These are phyloP conservation scores for Orbilia oligospora DNA, from an alignment of 2,329 filamentous ascomycete genomes.

Conservation along the genomic window DNA sequence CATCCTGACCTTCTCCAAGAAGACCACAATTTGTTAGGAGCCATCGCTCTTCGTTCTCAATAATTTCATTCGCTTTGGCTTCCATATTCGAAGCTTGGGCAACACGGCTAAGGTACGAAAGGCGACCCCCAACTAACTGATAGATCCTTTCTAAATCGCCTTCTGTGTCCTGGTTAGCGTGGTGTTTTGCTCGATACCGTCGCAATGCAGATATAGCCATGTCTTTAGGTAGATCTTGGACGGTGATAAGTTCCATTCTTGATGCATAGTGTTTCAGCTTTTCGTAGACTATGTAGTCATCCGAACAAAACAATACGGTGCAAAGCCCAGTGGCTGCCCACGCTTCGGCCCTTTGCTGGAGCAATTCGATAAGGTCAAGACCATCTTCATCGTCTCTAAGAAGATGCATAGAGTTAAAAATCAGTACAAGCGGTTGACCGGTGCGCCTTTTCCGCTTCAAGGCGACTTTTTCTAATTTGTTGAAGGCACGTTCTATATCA, in stretches of 20 bases:
- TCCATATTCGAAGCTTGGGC: slow-evolving; percentile 89
- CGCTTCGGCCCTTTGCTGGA: slow-evolving; percentile 94
- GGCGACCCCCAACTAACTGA: slow-evolving; percentile 84
- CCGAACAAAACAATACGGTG: slow-evolving; percentile 93
- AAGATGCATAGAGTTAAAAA: slow-evolving; percentile 94
- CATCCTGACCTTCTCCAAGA: slow-evolving; percentile 83
- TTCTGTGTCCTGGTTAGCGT: slow-evolving; percentile 73
- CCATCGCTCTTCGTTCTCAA: slow-evolving; percentile 81
- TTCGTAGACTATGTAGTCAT: slow-evolving; percentile 94
- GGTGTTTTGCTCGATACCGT: slow-evolving; percentile 86
- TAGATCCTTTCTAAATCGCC: slow-evolving; percentile 82
- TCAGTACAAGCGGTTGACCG: slow-evolving; percentile 82
- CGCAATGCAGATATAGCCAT: slow-evolving; percentile 82
- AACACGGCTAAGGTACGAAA: slow-evolving; percentile 89
- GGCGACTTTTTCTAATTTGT: slow-evolving; percentile 97
- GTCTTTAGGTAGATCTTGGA: slow-evolving; percentile 83
- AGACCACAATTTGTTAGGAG: slow-evolving; percentile 85
- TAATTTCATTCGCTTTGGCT: slow-evolving; percentile 80
- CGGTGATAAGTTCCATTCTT: slow-evolving; percentile 91
- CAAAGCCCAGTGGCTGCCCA: slow-evolving; percentile 94
- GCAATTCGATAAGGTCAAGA: slow-evolving; percentile 90
- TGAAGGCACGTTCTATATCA: slow-evolving; percentile 95
- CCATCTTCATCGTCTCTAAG: slow-evolving; percentile 92
- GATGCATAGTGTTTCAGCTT: slow-evolving; percentile 91
- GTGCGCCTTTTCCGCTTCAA: slow-evolving; percentile 75